These are phyloP conservation scores for Hemerocallis citrina DNA, from an alignment of 106 monocot species.

Conservation along the genomic window DNA sequence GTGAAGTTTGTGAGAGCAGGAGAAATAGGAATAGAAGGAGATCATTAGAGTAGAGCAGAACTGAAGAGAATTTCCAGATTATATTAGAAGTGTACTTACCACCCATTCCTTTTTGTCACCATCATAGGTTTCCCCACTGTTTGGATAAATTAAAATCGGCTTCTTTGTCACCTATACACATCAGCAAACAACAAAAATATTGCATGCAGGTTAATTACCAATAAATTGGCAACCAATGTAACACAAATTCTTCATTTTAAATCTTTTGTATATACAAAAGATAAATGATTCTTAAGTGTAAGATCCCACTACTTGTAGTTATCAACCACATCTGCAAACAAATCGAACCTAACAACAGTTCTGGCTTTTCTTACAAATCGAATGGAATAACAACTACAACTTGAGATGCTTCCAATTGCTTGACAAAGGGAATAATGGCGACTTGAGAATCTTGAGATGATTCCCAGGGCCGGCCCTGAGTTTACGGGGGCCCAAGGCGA, in stretches of 20 bases:
- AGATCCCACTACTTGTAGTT: too few relatives aligned
- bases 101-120: slow-evolving; percentile 78
- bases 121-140: slow-evolving; percentile 94
- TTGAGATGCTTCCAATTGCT: too few relatives aligned
- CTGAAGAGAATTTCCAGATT: neutral
- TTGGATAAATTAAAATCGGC: slow-evolving; percentile 86
- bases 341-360: too few relatives aligned
- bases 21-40: neutral
- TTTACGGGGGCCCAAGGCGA: too few relatives aligned
- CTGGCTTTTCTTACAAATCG: too few relatives aligned
- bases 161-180: slow-evolving; percentile 57
- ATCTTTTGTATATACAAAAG: neutral
- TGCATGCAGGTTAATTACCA: neutral
- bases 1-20: neutral
- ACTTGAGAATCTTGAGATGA: too few relatives aligned
- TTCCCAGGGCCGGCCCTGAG: too few relatives aligned
- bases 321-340: too few relatives aligned
- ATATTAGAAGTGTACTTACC: slow-evolving; percentile 38
- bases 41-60: neutral
- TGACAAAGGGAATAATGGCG: too few relatives aligned
- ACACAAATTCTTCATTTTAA: neutral
- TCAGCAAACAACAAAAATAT: neutral
- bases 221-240: neutral
- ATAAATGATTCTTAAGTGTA: too few relatives aligned
- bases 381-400: too few relatives aligned